A percentile compares a stretch with the other conserved stretches of the same genome.
Conservation (phyloP, 495 filamentous ascomycete species). For the Hamigera avellanea region DNA sequence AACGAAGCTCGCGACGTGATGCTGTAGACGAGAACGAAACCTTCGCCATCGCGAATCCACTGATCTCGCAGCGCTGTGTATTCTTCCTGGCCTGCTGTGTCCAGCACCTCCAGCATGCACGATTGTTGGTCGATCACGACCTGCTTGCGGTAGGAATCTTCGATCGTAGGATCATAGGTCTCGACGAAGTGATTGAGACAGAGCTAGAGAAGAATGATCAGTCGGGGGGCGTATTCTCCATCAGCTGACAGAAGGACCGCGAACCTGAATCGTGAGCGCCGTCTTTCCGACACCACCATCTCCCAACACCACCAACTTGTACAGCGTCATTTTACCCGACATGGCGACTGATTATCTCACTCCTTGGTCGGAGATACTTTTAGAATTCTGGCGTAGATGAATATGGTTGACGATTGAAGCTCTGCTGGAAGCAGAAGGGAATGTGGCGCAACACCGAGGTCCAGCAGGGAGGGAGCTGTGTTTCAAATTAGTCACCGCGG, state of each 20-base stretch:
- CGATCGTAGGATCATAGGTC: constrained; percentile 93
- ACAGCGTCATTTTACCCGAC: constrained; percentile 86
- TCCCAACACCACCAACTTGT: constrained; percentile 96
- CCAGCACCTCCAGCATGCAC: constrained; percentile 96
- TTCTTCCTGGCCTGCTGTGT: constrained; percentile 98
- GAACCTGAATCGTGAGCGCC: constrained; percentile 90
- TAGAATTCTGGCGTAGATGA: background rate
- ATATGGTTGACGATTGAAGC: no score
- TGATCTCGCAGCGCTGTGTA: constrained; percentile 95
- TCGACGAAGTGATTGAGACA: constrained; percentile 73
- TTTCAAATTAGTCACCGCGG: constrained; percentile 16
- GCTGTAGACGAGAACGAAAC: constrained; percentile 95
- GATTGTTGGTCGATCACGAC: constrained; percentile 93
- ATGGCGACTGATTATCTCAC: constrained; percentile 27
- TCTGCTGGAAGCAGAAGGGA: constrained; percentile 7
- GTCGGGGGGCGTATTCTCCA: no score
- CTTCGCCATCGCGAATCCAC: constrained; percentile 97
- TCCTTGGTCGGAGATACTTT: background rate
- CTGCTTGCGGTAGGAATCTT: constrained; percentile 97
- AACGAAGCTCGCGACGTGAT: constrained; percentile 95
- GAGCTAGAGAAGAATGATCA: constrained; percentile 31
- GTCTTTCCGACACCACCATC: constrained; percentile 94
- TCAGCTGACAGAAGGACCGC: constrained; percentile 14
- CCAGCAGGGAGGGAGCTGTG: constrained; percentile 11
- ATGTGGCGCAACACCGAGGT: constrained; percentile 12